Base-by-base conservation (phyloP, 805 yeast species). In the Wickerhamomyces canadensis region DNA sequence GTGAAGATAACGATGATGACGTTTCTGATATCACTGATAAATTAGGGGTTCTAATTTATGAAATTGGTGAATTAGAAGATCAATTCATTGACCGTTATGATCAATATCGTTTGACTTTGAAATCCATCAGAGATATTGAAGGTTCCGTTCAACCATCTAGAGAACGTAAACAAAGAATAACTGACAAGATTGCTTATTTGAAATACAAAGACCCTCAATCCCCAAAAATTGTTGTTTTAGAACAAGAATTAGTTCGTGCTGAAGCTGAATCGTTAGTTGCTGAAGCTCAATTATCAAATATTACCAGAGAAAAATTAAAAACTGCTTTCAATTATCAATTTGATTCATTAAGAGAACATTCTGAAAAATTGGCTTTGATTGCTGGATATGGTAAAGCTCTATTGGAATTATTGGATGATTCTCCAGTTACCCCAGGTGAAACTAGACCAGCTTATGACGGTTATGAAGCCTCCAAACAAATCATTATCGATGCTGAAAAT, bases 251-350 rank as follows among this genome's bases (percentile, higher is more conserved):
- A 58, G 95, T 86, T 41, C 75, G 95, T 65, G 93, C 93, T 27
- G 95, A 86, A 67, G 95, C 95, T 38, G 95, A 86, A 66, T 80
- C 88, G 36, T 70, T 85, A 47, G 95, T 86, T 52, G 95, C 95
- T 34, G 95, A 85, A 67, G 94, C 94, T 22, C 95, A 86, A 68
- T 72, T 86, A 53, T 82, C 91, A 27, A 85, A 85, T 65, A 84
- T 84, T 58, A 84, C 95, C 48, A 74, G 95, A 67, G 88, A 85
- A 59, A 83, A 84, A 65, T 74, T 86, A 59, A 82, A 84, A 69
- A 83, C 85, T 49, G 86, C 94, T 30, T 84, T 76, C 72, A 74
- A 80, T 64, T 82, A 83, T 62, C 89, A 83, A 62, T 84, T 86
- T 59, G 94, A 84, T 60, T 82, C 95, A 29, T 70, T 83, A 48